phyloP scores from a whole-genome alignment of 805 yeast genomes.

The Candida orba region DNA sequence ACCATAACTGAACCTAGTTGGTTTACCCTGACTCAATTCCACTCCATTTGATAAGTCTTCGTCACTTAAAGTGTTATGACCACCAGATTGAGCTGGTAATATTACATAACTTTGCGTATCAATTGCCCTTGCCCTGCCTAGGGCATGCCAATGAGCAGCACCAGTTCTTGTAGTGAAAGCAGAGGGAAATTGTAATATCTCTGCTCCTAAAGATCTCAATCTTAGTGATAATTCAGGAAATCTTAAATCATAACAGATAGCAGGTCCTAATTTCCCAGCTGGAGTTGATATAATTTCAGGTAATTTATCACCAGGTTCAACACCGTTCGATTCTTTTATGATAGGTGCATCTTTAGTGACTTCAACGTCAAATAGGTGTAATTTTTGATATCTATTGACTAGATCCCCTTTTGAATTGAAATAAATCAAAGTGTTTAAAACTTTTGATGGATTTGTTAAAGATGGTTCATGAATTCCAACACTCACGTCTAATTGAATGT shows the following conservation, averaged over 20 bases:
- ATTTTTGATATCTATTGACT: conserved; percentile 65
- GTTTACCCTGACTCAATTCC: conserved; percentile 11
- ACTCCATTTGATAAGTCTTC: conserved; percentile 23
- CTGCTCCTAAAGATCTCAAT: conserved; percentile 63
- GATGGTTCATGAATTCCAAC: conserved; percentile 89
- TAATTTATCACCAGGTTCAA: conserved; percentile 64
- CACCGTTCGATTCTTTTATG: conserved; percentile 65
- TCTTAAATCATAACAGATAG: conserved; percentile 81
- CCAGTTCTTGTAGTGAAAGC: conserved; percentile 94
- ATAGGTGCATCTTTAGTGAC: conserved; percentile 66
- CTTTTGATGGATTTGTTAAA: conserved; percentile 32
- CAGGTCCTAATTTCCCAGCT: conserved; percentile 59
- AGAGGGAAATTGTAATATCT: conserved; percentile 75
- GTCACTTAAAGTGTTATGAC: conserved; percentile 37
- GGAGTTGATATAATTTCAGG: conserved; percentile 51
- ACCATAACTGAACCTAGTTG: conserved; percentile 68
- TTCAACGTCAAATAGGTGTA: conserved; percentile 87
- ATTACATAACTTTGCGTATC: conserved; percentile 84
- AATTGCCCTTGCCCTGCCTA: conserved; percentile 80
- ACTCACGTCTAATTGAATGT: conserved; percentile 46
- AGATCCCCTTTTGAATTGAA: conserved; percentile 59
- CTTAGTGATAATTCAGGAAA: conserved; percentile 75
- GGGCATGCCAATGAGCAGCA: conserved; percentile 76
- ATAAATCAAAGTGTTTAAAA: conserved; percentile 70
- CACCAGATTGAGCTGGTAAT: conserved; percentile 85